Evolutionary conservation across 2,329 filamentous ascomycete genomes (phyloP).

Genomic region (Sporothrix inflata): DNA sequence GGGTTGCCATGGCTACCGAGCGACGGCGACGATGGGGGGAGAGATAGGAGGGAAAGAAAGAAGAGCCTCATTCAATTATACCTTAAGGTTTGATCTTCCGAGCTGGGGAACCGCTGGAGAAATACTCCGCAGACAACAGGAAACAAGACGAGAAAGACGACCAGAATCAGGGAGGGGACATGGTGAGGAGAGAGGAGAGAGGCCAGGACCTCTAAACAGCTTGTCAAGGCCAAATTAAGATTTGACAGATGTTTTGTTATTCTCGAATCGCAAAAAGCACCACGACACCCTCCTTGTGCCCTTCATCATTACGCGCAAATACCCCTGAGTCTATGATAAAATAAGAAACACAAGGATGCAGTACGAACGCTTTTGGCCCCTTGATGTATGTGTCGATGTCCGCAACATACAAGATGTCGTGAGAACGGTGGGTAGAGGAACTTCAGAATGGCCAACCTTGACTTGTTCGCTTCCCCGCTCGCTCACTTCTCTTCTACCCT

Average conservation of each 20-base stretch:
- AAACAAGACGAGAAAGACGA: not conserved
- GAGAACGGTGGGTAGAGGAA: not conserved
- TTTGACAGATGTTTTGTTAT: not conserved
- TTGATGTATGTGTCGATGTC: constrained; percentile 4
- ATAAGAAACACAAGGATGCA: constrained; percentile 18
- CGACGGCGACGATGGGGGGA: not conserved
- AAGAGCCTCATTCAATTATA: constrained; percentile 3
- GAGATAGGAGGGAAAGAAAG: not conserved
- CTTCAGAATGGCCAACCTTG: not conserved
- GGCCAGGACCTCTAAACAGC: constrained; percentile 1
- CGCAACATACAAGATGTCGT: not conserved
- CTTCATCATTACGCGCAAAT: constrained; percentile 12
- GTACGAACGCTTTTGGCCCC: constrained; percentile 1
- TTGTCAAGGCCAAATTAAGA: constrained; percentile 21
- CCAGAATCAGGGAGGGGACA: not conserved
- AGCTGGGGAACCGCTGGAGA: constrained; percentile 19
- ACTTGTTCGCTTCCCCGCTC: constrained; percentile 14
- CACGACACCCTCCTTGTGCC: not conserved
- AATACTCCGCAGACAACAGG: constrained; percentile 9
- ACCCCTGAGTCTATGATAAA: constrained; percentile 17
- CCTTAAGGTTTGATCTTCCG: not conserved
- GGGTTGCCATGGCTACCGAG: not conserved
- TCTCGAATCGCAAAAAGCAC: not conserved
- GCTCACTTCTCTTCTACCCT: not conserved
- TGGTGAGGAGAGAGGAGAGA: not conserved